Conservation (phyloP, 106 monocot species). For the Platanthera guangdongensis region DNA sequence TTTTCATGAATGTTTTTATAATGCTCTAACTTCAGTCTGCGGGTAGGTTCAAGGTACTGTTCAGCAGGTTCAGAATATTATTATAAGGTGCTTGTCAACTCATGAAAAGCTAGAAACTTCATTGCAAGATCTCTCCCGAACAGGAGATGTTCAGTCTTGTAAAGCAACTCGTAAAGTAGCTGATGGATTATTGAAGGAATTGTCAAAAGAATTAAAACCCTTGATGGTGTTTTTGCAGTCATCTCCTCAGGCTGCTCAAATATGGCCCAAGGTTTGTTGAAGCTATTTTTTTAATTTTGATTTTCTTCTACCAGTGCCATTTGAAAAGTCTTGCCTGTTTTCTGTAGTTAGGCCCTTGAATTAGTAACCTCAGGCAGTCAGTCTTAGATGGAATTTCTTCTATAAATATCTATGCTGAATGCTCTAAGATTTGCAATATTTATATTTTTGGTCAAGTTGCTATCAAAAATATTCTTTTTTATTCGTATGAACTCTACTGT, state of each 20-base stretch:
- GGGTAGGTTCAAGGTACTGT: slow-evolving; percentile 68
- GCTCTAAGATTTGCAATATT: background rate
- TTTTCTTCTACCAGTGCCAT: background rate
- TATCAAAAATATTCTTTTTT: background rate
- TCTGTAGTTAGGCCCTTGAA: background rate
- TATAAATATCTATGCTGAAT: background rate
- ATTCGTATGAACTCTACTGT: background rate
- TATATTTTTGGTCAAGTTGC: background rate
- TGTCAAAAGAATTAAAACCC: slow-evolving; percentile 74
- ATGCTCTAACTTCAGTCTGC: background rate
- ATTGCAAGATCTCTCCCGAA: slow-evolving; percentile 73
- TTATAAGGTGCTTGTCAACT: slow-evolving; percentile 51
- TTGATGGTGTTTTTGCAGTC: slow-evolving; percentile 59
- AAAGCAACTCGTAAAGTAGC: slow-evolving; percentile 72
- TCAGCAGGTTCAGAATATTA: slow-evolving; percentile 56
- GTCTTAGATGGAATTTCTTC: background rate
- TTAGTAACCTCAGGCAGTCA: background rate
- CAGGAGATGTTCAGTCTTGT: slow-evolving; percentile 78
- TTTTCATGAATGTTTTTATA: background rate
- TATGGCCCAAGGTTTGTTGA: slow-evolving; percentile 79
- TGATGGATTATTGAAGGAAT: slow-evolving; percentile 75
- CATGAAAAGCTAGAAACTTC: slow-evolving; percentile 87
- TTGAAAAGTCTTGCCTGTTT: background rate
- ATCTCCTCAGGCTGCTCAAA: slow-evolving; percentile 65
- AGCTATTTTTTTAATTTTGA: background rate